Evolutionary conservation across 148 eudicot species (phyloP), one percentile per base, ranked within the genome.

Genomic region (Fagopyrum homotropicum): DNA sequence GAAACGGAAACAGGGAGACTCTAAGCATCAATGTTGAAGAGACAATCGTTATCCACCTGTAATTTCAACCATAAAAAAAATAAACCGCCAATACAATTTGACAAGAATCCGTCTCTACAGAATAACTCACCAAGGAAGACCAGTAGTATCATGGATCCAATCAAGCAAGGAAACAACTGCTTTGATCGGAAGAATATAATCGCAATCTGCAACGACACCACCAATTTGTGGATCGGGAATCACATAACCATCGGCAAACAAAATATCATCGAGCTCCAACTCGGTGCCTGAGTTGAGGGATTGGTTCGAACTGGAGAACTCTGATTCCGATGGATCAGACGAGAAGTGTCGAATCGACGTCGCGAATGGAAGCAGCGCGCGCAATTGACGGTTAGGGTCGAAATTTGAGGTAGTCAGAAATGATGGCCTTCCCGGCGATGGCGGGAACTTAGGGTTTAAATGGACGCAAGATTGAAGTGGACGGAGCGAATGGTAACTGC

Each of bases 1-100:
- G 69, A 72, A 87, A 4, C 9, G 99, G 99, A 69, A 90, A 78
- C 77, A 92, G 16, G n/a, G 84, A 63, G 46, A 86, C 45, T 85
- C 99, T 88, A 75, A 90, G 81, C 63, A 85, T 86, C 80, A 91
- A 60, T 11, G 93, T 90, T 69, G 96, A 87, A 52, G 92, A 81
- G 9, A 81, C 85, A 64, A 94, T 88, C 73, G 86, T 77, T 40
- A 85, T 78, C 97, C 98, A 91, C 94, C 97, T 93, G 77, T 14
- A 26, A 44, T 60, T 57, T 51, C 74, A 44, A 46, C 45, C 60
- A 35, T 35, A 66, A 12, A n/a, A 43, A 40, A 73, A 43, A 45
- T 26, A 30, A 35, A 35, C 40, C 4, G 16, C 47, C 54, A n/a
- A 47, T 45, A 10, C 1, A 17, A 15, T 1, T 29, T 45, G 44